phyloP scores from a whole-genome alignment of 1,139 yeast genomes.

The Scheffersomyces illinoinensis region DNA sequence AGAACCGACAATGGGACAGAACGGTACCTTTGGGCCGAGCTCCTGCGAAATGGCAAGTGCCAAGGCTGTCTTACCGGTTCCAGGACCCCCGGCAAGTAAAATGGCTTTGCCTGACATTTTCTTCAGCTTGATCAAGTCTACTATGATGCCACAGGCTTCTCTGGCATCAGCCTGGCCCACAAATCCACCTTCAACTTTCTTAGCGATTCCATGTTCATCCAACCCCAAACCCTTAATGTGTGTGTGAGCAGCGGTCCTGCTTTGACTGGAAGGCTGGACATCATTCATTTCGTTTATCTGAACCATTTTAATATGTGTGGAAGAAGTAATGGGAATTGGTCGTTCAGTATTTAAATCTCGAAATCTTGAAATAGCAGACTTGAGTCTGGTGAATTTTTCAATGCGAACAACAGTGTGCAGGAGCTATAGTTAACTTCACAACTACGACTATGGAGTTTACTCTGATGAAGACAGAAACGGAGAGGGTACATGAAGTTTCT shows the following conservation, averaged over 20 bases:
- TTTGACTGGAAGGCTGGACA: conserved; percentile 47
- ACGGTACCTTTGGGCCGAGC: conserved; percentile 97
- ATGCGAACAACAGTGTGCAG: conserved; percentile 1
- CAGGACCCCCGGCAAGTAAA: conserved; percentile 94
- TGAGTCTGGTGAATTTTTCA: not conserved
- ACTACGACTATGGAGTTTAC: not conserved
- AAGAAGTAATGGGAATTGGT: not conserved
- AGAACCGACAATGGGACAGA: conserved; percentile 95
- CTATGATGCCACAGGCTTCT: conserved; percentile 96
- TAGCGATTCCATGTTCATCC: conserved; percentile 87
- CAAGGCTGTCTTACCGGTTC: conserved; percentile 96
- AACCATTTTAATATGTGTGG: conserved; percentile 51
- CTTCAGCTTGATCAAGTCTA: conserved; percentile 88
- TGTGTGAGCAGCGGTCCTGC: conserved; percentile 94
- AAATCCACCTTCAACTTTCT: conserved; percentile 87
- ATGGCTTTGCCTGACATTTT: conserved; percentile 97
- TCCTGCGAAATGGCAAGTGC: conserved; percentile 97
- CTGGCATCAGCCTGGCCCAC: conserved; percentile 95
- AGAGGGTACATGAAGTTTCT: no score
- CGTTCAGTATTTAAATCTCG: not conserved
- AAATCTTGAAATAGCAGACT: not conserved
- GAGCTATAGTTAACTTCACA: not conserved
- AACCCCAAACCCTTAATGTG: conserved; percentile 95
- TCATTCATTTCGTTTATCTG: conserved; percentile 83
- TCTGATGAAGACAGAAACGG: not conserved